A percentile compares a stretch with the other conserved stretches of the same genome.
These are phyloP conservation scores for Entelexis sorbosivorans DNA, from an alignment of 1,139 yeast species.

Conservation along the genomic window DNA sequence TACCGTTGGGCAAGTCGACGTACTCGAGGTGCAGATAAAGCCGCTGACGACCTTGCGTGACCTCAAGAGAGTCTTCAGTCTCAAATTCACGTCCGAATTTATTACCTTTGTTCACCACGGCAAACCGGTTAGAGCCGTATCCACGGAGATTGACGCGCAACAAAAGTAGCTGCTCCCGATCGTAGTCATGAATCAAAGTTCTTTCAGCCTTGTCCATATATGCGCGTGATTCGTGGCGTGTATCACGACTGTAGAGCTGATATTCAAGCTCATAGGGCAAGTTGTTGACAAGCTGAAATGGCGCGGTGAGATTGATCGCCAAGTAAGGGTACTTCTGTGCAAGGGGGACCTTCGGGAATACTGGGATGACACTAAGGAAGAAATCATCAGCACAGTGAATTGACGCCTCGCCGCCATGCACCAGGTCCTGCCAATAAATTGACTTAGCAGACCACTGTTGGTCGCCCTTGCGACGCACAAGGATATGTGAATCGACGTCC, in stretches of 20 bases:
- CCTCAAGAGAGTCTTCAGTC: conserved; percentile 37
- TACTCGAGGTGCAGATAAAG: conserved; percentile 58
- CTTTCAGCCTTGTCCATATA: conserved; percentile 51
- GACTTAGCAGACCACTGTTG: conserved; percentile 58
- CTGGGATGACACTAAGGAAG: conserved; percentile 43
- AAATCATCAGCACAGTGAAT: conserved; percentile 16
- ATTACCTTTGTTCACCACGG: conserved; percentile 42
- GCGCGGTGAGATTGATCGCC: conserved; percentile 70
- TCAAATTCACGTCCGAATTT: conserved; percentile 37
- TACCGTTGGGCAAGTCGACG: conserved; percentile 30
- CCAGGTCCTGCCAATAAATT: conserved; percentile 51
- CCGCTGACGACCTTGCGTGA: conserved; percentile 52
- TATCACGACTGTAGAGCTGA: conserved; percentile 64
- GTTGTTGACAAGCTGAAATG: conserved; percentile 72
- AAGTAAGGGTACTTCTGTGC: conserved; percentile 75
- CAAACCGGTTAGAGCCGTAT: conserved; percentile 63
- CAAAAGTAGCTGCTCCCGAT: conserved; percentile 57
- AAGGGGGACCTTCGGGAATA: conserved; percentile 56
- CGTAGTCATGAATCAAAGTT: conserved; percentile 70
- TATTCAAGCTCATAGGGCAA: conserved; percentile 74
- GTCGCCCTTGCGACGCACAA: conserved; percentile 50
- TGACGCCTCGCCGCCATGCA: conserved; percentile 28
- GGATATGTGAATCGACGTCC: conserved; percentile 45
- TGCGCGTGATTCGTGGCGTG: conserved; percentile 62
- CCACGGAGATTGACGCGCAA: conserved; percentile 49